These are phyloP conservation scores for Dothideomycetes sp. DNA, from an alignment of 2,329 filamentous ascomycete species.

Conservation along the genomic window DNA sequence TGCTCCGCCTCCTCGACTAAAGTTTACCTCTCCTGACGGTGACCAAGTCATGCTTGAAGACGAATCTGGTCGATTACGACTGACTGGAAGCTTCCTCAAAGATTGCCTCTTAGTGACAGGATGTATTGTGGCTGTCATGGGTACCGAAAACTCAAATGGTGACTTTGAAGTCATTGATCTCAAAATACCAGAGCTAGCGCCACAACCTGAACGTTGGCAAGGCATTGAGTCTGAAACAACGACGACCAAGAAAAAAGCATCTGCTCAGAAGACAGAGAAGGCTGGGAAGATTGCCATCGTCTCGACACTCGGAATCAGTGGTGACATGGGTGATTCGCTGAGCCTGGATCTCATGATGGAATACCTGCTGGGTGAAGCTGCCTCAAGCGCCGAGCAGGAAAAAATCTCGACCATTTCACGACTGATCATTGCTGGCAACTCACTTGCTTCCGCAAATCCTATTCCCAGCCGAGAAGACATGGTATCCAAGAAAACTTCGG, in stretches of 20 bases:
- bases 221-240: conserved; percentile 44
- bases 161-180: conserved; percentile 89
- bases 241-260: conserved; percentile 29
- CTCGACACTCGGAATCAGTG: conserved; percentile 78
- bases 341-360: conserved; percentile 72
- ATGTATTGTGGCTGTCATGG: conserved; percentile 87
- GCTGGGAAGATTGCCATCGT: conserved; percentile 73
- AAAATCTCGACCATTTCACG: conserved; percentile 63
- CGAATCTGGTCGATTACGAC: conserved; percentile 76
- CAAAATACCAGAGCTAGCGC: conserved; percentile 75
- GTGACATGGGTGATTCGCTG: conserved; percentile 63
- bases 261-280: conserved; percentile 33
- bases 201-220: conserved; percentile 73
- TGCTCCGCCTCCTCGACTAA: conserved; percentile 65
- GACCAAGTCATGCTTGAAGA: conserved; percentile 80
- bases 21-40: conserved; percentile 58
- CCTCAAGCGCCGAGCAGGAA: conserved; percentile 51
- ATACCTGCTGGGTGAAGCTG: conserved; percentile 75
- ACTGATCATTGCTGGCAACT: conserved; percentile 87
- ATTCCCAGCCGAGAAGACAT: conserved; percentile 40
- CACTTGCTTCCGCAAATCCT: conserved; percentile 48
- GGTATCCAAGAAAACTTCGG: conserved; percentile 27
- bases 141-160: conserved; percentile 84
- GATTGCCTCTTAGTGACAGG: conserved; percentile 75
- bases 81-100: conserved; percentile 63